phyloP scores from a whole-genome alignment of 306 rosid species.

The Argentina anserina region DNA sequence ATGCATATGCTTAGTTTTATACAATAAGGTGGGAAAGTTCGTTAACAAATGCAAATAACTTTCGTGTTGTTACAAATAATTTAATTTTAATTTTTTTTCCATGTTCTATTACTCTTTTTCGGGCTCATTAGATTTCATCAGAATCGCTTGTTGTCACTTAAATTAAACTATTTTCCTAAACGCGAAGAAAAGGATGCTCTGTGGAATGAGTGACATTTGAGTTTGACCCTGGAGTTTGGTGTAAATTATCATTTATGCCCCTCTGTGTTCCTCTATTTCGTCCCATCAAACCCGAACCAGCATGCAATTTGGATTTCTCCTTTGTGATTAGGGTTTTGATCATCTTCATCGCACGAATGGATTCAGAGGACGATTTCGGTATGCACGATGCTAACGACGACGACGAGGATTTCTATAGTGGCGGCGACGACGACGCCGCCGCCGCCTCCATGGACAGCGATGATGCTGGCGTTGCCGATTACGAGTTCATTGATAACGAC shows the following conservation, averaged over 20 bases:
- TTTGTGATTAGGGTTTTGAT: slow-evolving; percentile 33
- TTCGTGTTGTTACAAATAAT: no score
- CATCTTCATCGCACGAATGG: slow-evolving; percentile 28
- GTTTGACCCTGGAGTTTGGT: not conserved
- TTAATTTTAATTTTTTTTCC: no score
- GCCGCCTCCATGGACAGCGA: slow-evolving; percentile 48
- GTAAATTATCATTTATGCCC: not conserved
- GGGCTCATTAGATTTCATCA: no score
- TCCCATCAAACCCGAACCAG: not conserved
- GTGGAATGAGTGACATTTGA: not conserved
- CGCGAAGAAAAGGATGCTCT: no score
- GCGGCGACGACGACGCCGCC: slow-evolving; percentile 52
- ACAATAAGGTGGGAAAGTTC: no score
- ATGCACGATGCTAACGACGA: slow-evolving; percentile 59
- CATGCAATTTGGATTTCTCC: slow-evolving; percentile 8
- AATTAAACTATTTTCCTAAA: no score
- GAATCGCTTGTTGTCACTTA: no score
- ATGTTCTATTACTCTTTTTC: no score
- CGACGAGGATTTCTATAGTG: slow-evolving; percentile 54
- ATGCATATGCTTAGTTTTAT: no score
- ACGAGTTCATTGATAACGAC: slow-evolving; percentile 60
- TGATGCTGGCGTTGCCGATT: slow-evolving; percentile 55
- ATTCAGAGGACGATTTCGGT: slow-evolving; percentile 56
- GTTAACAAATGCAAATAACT: no score
- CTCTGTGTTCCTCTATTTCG: not conserved